phyloP scores from a whole-genome alignment of 2,329 filamentous ascomycete species.

The Pestalotiopsis sp. region DNA sequence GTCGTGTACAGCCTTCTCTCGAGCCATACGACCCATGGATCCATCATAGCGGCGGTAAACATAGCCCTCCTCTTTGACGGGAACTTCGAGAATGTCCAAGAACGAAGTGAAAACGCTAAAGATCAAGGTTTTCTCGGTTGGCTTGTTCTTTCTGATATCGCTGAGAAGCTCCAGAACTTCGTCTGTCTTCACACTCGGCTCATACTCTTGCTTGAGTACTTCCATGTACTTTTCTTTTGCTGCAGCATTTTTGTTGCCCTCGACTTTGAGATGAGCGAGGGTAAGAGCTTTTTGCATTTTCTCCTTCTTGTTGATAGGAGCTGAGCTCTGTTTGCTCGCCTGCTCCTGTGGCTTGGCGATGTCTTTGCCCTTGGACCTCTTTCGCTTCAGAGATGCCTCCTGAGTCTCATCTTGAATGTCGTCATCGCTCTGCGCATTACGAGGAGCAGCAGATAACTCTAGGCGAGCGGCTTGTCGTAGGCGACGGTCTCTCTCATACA shows the following conservation, averaged over 20 bases:
- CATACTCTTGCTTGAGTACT: constrained; percentile 27
- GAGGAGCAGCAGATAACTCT: background rate
- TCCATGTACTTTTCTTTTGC: constrained; percentile 28
- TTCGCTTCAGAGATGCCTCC: constrained; percentile 1
- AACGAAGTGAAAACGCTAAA: constrained; percentile 38
- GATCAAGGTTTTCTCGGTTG: constrained; percentile 32
- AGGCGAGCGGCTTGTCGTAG: background rate
- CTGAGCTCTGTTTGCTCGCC: constrained; percentile 14
- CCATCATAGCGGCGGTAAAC: constrained; percentile 34
- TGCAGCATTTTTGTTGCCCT: constrained; percentile 22
- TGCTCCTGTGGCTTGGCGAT: constrained; percentile 13
- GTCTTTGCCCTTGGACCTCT: background rate
- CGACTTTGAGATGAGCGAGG: constrained; percentile 27
- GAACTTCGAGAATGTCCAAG: constrained; percentile 34
- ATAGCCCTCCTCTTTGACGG: constrained; percentile 27
- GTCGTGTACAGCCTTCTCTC: constrained; percentile 27
- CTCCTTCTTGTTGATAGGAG: constrained; percentile 15
- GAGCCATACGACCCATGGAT: constrained; percentile 24
- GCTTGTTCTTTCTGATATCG: constrained; percentile 25
- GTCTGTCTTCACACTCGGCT: constrained; percentile 32
- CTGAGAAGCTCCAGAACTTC: constrained; percentile 30
- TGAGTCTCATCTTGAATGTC: constrained; percentile 6
- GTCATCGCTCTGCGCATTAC: constrained; percentile 12
- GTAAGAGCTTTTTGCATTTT: constrained; percentile 11
- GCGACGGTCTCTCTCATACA: background rate